Conservation (phyloP, 805 yeast species). For the Teunomyces barrocoloradensis region DNA sequence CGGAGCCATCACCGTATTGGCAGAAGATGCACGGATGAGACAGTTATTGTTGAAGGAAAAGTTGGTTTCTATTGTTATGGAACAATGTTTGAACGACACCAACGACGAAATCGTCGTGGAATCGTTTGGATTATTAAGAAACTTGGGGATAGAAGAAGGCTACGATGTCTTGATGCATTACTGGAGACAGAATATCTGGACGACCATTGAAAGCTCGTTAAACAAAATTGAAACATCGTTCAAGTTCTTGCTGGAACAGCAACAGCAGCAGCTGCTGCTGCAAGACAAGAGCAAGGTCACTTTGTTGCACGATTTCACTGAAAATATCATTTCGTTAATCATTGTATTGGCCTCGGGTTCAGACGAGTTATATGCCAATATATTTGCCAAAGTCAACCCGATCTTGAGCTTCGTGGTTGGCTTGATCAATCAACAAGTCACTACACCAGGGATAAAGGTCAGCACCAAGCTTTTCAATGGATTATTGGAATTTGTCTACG, state of each 20-base stretch:
- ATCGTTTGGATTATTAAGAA: slow-evolving; percentile 77
- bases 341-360: slow-evolving; percentile 65
- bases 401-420: slow-evolving; percentile 37
- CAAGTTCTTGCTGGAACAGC: slow-evolving; percentile 31
- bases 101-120: slow-evolving; percentile 77
- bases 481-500: slow-evolving; percentile 56
- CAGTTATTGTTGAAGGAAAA: slow-evolving; percentile 66
- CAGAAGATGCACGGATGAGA: slow-evolving; percentile 68
- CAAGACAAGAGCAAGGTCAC: slow-evolving; percentile 44
- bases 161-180: slow-evolving; percentile 71
- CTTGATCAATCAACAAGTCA: slow-evolving; percentile 17
- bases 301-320: slow-evolving; percentile 63
- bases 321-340: slow-evolving; percentile 67
- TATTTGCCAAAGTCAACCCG: slow-evolving; percentile 45
- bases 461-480: slow-evolving; percentile 49
- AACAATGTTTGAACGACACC: slow-evolving; percentile 62
- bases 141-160: slow-evolving; percentile 82
- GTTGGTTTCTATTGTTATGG: slow-evolving; percentile 60
- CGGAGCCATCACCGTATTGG: slow-evolving; percentile 65
- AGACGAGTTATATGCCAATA: slow-evolving; percentile 45
- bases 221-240: slow-evolving; percentile 51
- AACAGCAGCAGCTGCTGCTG: slow-evolving; percentile 11
- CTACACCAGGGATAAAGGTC: slow-evolving; percentile 23
- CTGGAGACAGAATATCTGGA: slow-evolving; percentile 80
- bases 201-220: slow-evolving; percentile 51